phyloP scores from a whole-genome alignment of 2,329 filamentous ascomycete species.

The Calycina marina region DNA sequence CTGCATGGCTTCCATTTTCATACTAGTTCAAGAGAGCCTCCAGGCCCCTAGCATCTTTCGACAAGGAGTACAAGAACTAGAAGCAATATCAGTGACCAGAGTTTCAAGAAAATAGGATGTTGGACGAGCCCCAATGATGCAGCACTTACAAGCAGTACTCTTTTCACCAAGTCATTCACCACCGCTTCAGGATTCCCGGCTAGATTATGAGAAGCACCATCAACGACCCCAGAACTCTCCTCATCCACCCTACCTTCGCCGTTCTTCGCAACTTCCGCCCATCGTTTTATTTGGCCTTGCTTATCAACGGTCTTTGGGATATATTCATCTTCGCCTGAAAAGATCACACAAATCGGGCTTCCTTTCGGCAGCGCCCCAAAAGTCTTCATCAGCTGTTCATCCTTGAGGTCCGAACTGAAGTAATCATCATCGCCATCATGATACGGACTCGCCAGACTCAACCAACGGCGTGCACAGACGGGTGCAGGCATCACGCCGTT shows the following conservation, averaged over 20 bases:
- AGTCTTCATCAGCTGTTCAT: slow-evolving; percentile 33
- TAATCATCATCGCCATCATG: slow-evolving; percentile 49
- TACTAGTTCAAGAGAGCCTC: no score
- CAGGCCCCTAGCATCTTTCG: no score
- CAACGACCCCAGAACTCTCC: slow-evolving; percentile 31
- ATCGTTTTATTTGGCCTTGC: slow-evolving; percentile 30
- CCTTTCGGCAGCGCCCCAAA: slow-evolving; percentile 37
- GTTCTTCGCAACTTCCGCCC: slow-evolving; percentile 29
- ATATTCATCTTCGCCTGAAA: slow-evolving; percentile 35
- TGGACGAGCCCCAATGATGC: no score
- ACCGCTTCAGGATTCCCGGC: slow-evolving; percentile 30
- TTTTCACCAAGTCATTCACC: slow-evolving; percentile 31
- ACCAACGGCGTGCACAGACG: slow-evolving; percentile 40
- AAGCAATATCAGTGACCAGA: no score
- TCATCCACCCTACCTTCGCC: slow-evolving; percentile 33
- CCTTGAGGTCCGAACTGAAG: slow-evolving; percentile 47
- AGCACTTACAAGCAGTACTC: no score
- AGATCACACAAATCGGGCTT: slow-evolving; percentile 33
- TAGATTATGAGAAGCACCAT: slow-evolving; percentile 35
- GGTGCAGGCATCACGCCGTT: slow-evolving; percentile 25
- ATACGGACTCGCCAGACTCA: slow-evolving; percentile 40
- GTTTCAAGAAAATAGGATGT: no score
- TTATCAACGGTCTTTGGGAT: slow-evolving; percentile 33
- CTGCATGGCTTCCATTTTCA: no score
- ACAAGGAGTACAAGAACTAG: no score